Evolutionary conservation across 192 early-diverging fungal genomes (phyloP).

Genomic region (Thamnidium elegans): DNA sequence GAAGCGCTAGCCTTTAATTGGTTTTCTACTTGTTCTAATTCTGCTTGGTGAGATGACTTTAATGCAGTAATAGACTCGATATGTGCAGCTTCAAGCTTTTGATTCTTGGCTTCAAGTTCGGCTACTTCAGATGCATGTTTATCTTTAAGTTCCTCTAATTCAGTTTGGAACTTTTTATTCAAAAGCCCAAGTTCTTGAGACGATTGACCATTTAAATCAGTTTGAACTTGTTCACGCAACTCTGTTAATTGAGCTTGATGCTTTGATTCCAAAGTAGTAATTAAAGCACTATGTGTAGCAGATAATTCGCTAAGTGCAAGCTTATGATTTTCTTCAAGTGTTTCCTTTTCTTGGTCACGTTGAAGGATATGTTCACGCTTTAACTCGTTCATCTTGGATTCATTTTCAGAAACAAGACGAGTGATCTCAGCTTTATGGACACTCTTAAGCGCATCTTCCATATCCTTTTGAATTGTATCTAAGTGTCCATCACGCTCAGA

Average conservation of each 20-base stretch:
- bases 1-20: not conserved
- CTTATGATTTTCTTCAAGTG: conserved; percentile 1
- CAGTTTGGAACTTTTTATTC: not conserved
- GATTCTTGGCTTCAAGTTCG: not conserved
- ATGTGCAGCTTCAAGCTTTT: not conserved
- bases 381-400: conserved; percentile 16
- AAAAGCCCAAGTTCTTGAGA: not conserved
- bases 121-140: not conserved
- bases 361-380: conserved; percentile 19
- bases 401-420: conserved; percentile 13
- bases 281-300: not conserved
- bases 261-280: not conserved
- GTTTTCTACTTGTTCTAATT: not conserved
- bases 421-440: conserved; percentile 15
- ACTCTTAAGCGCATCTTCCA: conserved; percentile 19
- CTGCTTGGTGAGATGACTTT: not conserved
- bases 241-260: conserved; percentile 10
- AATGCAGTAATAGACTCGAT: not conserved
- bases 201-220: not conserved
- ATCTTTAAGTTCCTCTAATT: conserved; percentile 3
- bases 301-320: not conserved
- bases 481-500: conserved; percentile 10
- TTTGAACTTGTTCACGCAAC: conserved; percentile 10
- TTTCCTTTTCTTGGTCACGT: conserved; percentile 14
- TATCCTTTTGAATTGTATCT: conserved; percentile 14